These are phyloP conservation scores for Debaryomycetaceae sp. DNA, from an alignment of 1,139 yeast genomes.

Conservation along the genomic window DNA sequence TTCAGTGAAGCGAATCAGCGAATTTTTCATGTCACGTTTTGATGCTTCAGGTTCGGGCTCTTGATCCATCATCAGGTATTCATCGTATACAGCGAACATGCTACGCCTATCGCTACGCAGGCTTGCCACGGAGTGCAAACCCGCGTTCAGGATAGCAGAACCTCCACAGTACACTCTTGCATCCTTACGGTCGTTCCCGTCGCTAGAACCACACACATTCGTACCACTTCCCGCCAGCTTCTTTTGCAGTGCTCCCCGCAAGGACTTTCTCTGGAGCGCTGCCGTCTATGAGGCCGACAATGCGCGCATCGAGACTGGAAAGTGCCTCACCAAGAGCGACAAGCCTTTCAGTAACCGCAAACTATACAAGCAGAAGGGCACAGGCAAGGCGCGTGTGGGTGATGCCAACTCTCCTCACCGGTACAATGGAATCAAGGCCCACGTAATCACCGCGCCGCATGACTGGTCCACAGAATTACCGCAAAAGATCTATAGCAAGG, in stretches of 20 bases:
- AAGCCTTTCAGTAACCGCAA: conserved; percentile 80
- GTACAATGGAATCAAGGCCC: conserved; percentile 82
- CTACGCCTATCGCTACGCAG: conserved; percentile 18
- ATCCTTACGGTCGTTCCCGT: conserved; percentile 78
- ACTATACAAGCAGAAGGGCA: conserved; percentile 81
- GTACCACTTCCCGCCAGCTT: conserved; percentile 66
- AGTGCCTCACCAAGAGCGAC: conserved; percentile 77
- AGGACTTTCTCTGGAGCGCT: conserved; percentile 91
- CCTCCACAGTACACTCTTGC: conserved; percentile 76
- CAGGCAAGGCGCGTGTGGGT: conserved; percentile 94
- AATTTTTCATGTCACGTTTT: no score
- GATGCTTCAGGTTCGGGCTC: background rate
- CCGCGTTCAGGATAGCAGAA: conserved; percentile 15
- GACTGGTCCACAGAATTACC: conserved; percentile 84
- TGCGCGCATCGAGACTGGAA: conserved; percentile 80
- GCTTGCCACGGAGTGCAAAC: conserved; percentile 20
- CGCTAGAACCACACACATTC: conserved; percentile 70
- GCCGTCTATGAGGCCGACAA: conserved; percentile 87
- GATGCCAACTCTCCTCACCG: conserved; percentile 92
- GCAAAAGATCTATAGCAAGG: conserved; percentile 57
- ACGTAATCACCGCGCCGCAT: conserved; percentile 84
- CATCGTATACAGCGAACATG: conserved; percentile 7
- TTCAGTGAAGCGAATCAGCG: no score
- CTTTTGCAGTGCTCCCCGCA: conserved; percentile 66
- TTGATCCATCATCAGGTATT: conserved; percentile 1